Evolutionary conservation across 2,329 filamentous ascomycete species (phyloP), one percentile per base, ranked within the genome.

Genomic region (Arachnomyces sp.): DNA sequence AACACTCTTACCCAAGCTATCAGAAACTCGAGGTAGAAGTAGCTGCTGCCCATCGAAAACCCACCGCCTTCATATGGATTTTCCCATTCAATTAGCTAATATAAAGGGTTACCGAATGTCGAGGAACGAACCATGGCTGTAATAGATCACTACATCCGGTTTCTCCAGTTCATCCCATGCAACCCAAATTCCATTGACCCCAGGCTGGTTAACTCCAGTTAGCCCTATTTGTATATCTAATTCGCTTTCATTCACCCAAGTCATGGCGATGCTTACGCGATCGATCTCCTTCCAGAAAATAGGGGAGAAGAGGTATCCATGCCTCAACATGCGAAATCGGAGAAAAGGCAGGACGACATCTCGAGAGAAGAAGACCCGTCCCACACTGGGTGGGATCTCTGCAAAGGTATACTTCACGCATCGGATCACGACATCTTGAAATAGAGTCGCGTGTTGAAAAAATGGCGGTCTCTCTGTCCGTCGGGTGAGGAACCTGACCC

Each of bases 1-100:
- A 93, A 69, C 13, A 87, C 65, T 32, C 72, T 69, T 9, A 85
- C 66, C 81, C 82, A 87, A 7, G 78, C 75, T 39, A 90, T 67
- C 2, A 93, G 70, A 50, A 90, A 92, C 53, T 93, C 87, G 28
- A 89, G 74, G 59, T 93, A 93, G 60, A 93, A 93, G 64, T 84
- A 84, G 13, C 75, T 71, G 9, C 84, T 87, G 3, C 86, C 87
- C 80, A 93, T 85, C 5, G 78, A 77, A 58, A 93, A 92, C 1
- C 87, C 87, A 15, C 87, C 87, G 12, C 84, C 80, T 84, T 43
- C n/a, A 3, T 30, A 31, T 29, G 8, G 25, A 37, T 46, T 45
- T 55, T 44, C 58, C 38, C 33, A 36, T 7, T 34, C 13, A 35
- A 14, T 48, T 33, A 31, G 38, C 31, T 13, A 3, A n/a, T n/a